Evolutionary conservation across 2,329 filamentous ascomycete genomes (phyloP), one percentile per base, ranked within the genome.

Genomic region (Blumeriella jaapii): DNA sequence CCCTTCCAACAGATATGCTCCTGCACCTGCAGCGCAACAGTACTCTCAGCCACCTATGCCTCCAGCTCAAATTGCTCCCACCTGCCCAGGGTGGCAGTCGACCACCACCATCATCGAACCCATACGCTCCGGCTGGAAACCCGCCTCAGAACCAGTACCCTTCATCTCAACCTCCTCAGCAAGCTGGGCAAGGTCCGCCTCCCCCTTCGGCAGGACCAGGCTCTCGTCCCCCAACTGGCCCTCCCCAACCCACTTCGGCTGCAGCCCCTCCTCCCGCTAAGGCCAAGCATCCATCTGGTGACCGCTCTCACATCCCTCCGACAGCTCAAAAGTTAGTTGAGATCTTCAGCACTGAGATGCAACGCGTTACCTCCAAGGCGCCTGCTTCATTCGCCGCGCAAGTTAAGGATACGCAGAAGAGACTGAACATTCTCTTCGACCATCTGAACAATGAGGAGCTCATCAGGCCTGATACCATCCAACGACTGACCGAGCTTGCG

Each of bases 371-470:
- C 40, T 64, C 77, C 19, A 81, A 84, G 48, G 91, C 91, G 1
- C 91, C 91, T 12, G 67, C 79, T n/a, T 78, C 79, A 11, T 95
- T 91, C 62, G 79, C 83, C 44, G 71, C 78, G 10, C 87, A 96
- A 57, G 86, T 98, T 13, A 82, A 85, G 51, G 91, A 96, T 56
- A 91, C 87, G 2, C 84, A 94, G 57, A 94, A 94, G 62, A 78
- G 91, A 17, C 69, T 98, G 40, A 83, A 82, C 51, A 78, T 95
- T 31, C 66, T 98, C n/a, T 96, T 95, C 57, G 89, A 98, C 55
- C 86, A 95, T 58, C 68, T 98, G 29, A 98, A 96, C 68, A 96
- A 96, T 48, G 82, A 87, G 54, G 87, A 96, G 53, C 66, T 95
- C 25, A 67, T 96, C 36, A 82, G 81, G 62, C 73, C 82, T 2